Base-by-base conservation (phyloP, 169 alveolate species). In the Neospora caninum region DNA sequence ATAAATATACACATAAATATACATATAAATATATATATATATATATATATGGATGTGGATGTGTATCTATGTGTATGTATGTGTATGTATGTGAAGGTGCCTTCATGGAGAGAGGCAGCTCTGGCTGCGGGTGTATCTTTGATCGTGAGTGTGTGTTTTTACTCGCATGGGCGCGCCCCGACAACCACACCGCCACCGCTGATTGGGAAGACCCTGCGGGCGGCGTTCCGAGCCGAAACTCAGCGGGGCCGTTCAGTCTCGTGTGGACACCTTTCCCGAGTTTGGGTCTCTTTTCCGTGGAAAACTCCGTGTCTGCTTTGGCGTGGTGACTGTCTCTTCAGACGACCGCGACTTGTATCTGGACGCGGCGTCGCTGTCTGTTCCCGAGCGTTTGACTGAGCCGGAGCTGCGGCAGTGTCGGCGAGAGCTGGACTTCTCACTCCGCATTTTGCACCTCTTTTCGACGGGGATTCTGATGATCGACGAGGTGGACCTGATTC, bases 401-500 rank as follows among this genome's bases (percentile, higher is more conserved):
- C 70, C 39, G 42, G 92, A 93, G 92, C 58, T 45, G 58, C 73
- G 95, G 42, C 41, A 39, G 70, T 78, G 91, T 87, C 58, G 93
- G 31, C 53, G 93, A 31, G 94, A 94, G 86, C 69, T 94, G 25
- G 92, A 86, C 86, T 91, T 92, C 54, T 64, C 88, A 31, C 39
- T 94, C 39, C 69, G 93, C 25, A 73, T 93, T 38, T 49, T 94
- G 53, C 83, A 88, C 29, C 41, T 94, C 69, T 87, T 94, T 64
- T 54, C 69, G 16, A n/a, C 42, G 0, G 96, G 98, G 82, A 96
- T 98, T 20, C 95, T 97, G 80, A 93, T 98, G 80, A 97, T 98
- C 95, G 99, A 98, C 95, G 99, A 98, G 94, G 97, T 98, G 39
- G 99, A 98, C 87, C 95, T 96, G 91, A 95, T 98, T 83, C 95